These are phyloP conservation scores for Yamadazyma mexicana DNA, from an alignment of 1,139 yeast species.

Conservation along the genomic window DNA sequence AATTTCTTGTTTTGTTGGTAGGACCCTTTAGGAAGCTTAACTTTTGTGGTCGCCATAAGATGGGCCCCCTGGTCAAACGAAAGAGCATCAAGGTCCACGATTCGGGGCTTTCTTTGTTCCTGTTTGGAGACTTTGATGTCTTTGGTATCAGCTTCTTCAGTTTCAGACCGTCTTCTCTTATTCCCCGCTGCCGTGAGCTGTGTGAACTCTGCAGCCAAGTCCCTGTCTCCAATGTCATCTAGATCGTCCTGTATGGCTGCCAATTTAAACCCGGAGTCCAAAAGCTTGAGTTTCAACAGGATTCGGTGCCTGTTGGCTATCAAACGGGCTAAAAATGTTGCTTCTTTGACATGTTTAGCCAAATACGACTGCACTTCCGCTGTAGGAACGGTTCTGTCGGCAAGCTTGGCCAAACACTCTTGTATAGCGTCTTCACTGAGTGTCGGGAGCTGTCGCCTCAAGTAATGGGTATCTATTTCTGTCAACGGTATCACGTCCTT, in stretches of 20 bases:
- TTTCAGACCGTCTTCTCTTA: constrained; percentile 18
- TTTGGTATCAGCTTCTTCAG: constrained; percentile 6
- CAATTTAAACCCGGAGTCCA: constrained; percentile 15
- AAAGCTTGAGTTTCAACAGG: constrained; percentile 51
- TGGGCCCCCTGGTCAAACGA: constrained; percentile 74
- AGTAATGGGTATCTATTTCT: constrained; percentile 24
- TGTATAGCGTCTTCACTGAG: neutral
- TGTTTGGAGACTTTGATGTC: constrained; percentile 12
- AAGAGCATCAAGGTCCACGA: constrained; percentile 63
- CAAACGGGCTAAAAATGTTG: constrained; percentile 23
- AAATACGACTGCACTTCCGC: constrained; percentile 53
- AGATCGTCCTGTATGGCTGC: constrained; percentile 27
- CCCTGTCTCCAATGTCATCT: constrained; percentile 22
- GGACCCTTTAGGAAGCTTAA: constrained; percentile 80
- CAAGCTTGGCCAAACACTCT: neutral
- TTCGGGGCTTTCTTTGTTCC: constrained; percentile 43
- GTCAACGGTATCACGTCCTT: constrained; percentile 13
- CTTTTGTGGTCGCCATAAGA: constrained; percentile 63
- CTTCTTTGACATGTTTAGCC: constrained; percentile 41
- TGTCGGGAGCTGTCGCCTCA: constrained; percentile 9
- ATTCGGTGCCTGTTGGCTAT: constrained; percentile 22
- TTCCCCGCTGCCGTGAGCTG: constrained; percentile 2
- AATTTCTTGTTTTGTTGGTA: constrained; percentile 69
- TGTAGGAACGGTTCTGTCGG: constrained; percentile 12
- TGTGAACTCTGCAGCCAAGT: constrained; percentile 29